Evolutionary conservation across 2,329 filamentous ascomycete species (phyloP), one percentile per base, ranked within the genome.

Genomic region (Colletotrichum siamense): DNA sequence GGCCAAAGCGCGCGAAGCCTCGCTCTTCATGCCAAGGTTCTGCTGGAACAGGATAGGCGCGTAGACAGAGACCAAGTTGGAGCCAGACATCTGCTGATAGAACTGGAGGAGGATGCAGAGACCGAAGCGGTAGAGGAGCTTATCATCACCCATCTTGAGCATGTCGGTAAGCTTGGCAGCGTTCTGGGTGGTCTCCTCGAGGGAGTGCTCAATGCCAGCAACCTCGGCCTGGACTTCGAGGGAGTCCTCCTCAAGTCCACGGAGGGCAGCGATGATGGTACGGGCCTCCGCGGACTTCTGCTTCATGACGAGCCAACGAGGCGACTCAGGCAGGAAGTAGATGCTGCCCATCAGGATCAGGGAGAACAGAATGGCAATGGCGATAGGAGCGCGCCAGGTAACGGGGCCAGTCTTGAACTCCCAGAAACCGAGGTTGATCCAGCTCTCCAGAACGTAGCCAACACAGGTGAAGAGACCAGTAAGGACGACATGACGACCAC

Each of bases 191-290:
- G 86, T 85, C 70, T 86, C 83, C 78, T 90, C 88, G 30, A 89
- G 86, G 0, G 87, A 87, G 75, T 85, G 82, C 77, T 89, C 87
- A 32, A 91, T 90, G 34, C 85, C 87, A 4, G 83, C 82, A 5
- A 91, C 82, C 77, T 90, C 89, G 4, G 83, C 81, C 67, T 88
- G 86, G 30, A 92, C 90, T 24, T 92, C 86, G 13, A 87, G 82
- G 1, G 89, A 91, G 57, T 86, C 82, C 10, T 81, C 80, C 70
- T 89, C 84, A 5, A 89, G 90, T 18, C 89, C 89, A 76, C 90
- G 87, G 78, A 88, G 89, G 52, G 84, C 85, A 61, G 81, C 72
- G 9, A 85, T 80, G 32, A 84, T 71, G 0, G 73, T 75, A 10
- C 80, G 81, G 1, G 84, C 84, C 49, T 85, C 81, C n/a, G 83